Conservation (phyloP, 2,329 filamentous ascomycete species). For the Coniochaeta sp. region DNA sequence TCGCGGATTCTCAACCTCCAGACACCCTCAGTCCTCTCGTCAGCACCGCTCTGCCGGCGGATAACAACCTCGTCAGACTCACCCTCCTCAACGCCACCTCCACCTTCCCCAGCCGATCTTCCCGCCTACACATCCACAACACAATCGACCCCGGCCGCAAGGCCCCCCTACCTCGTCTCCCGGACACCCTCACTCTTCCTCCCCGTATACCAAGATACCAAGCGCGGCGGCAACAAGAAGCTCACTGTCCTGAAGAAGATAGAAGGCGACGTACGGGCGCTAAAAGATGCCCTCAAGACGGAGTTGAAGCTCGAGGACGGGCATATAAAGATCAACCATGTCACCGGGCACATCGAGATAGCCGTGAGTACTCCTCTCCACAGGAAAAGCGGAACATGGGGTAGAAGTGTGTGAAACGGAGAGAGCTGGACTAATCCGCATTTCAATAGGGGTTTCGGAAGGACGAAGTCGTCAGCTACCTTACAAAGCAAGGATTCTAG, state of each 20-base stretch:
- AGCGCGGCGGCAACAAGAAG: slow-evolving; percentile 68
- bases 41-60: slow-evolving; percentile 3
- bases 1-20: background rate
- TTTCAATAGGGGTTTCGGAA: slow-evolving; percentile 8
- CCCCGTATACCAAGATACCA: slow-evolving; percentile 67
- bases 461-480: slow-evolving; percentile 10
- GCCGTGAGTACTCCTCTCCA: slow-evolving; percentile 40
- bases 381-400: background rate
- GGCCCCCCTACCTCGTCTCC: slow-evolving; percentile 55
- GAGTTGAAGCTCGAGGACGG: slow-evolving; percentile 49
- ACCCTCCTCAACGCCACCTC: background rate
- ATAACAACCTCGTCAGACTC: slow-evolving; percentile 2
- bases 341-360: slow-evolving; percentile 68
- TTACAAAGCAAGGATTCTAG: slow-evolving; percentile 4
- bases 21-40: background rate
- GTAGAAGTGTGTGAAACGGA: background rate
- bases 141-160: slow-evolving; percentile 3
- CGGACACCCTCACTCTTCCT: slow-evolving; percentile 65
- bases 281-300: slow-evolving; percentile 56
- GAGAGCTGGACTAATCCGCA: slow-evolving; percentile 1
- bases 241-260: slow-evolving; percentile 72
- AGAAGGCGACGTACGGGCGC: slow-evolving; percentile 58
- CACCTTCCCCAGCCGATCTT: slow-evolving; percentile 5
- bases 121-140: slow-evolving; percentile 1
- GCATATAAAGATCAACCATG: slow-evolving; percentile 44